Evolutionary conservation across 768 basidiomycete genomes (phyloP), one percentile per base, ranked within the genome.

Genomic region (Amanita polypyramis): DNA sequence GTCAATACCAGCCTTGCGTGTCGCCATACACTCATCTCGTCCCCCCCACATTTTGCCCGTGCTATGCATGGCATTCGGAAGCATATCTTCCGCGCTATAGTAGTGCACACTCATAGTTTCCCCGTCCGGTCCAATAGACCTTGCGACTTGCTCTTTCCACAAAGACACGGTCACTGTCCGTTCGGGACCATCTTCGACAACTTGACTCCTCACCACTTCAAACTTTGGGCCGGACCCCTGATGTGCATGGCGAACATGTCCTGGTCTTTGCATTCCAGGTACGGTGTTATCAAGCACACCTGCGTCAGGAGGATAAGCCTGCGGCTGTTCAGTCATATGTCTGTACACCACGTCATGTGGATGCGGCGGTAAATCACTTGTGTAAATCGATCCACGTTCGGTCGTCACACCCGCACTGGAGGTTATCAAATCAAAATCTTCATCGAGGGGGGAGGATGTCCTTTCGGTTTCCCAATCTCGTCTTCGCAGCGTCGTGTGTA

Each of bases 141-240:
- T 60, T 3, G 72, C 70, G 0, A 76, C 73, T 37, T 74, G 71
- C 55, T 79, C 74, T 29, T 77, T 63, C 79, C 79, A 82, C 7
- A 68, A 69, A 19, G 67, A 71, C 46, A 82, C 72, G 40, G 74
- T 76, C 4, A 76, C 74, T 6, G 74, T 76, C 47, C 64, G 65
- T 47, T 75, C 74, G 1, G 72, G 69, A n/a, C 67, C 70, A 21
- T 72, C 69, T 53, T 75, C 74, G 23, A 76, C 50, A 20, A 76
- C 65, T 34, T 60, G 61, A 30, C 63, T 59, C 30, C 65, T 61
- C 17, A 73, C 61, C 17, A 75, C 65, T 56, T 74, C 70, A 49
- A 68, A 72, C 15, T 67, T 64, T 36, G 68, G 69, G 5, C 64
- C 65, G 5, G 68, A 51, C 7, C 52, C 60, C 7, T 65, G 65